Evolutionary conservation across 352 stramenopile species (phyloP), one percentile per base, ranked within the genome.

Genomic region (Phytophthora europaea): DNA sequence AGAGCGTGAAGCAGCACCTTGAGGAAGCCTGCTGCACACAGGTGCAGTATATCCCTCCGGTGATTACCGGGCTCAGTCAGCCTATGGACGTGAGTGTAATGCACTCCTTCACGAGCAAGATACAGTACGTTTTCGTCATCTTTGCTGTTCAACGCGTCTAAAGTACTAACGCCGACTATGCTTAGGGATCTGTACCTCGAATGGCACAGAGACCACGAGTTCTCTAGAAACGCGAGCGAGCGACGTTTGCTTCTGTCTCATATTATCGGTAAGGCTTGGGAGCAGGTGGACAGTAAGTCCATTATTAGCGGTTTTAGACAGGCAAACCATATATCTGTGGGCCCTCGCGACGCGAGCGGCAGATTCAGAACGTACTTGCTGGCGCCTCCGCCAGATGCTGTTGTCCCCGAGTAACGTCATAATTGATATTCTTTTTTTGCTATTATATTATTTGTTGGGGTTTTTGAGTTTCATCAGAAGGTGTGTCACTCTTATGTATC

Each of bases 21-120:
- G 16, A 60, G 33, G 53, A 60, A 10, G 28, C 53, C 13, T 60
- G 18, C 13, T 60, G 54, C 56, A 66, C 65, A 55, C 45, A 50
- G 1, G 43, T 66, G 8, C 47, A 66, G n/a, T 72, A 61, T 26
- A 57, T 66, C 7, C 65, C 56, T 61, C 55, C 55, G 3, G 47
- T 34, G 3, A 55, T 65, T 13, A 72, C 65, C 8, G 55, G 55
- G 22, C 56, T 72, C 36, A 61, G 65, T 52, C 56, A 72, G 48
- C 31, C 22, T 7, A 72, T 72, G 56, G 56, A 72, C 33, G 56
- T 66, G 47, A 43, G 50, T 31, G 48, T 65, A 2, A 61, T 66
- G 56, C 51, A 58, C 26, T 48, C 52, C 5, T 73, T 67, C 53
- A 67, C 65, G 50, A 52, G n/a, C n/a, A 58, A 36, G 13, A 33